These are phyloP conservation scores for Mycosarcoma mackinlayi DNA, from an alignment of 1,284 basidiomycete genomes.

Conservation along the genomic window DNA sequence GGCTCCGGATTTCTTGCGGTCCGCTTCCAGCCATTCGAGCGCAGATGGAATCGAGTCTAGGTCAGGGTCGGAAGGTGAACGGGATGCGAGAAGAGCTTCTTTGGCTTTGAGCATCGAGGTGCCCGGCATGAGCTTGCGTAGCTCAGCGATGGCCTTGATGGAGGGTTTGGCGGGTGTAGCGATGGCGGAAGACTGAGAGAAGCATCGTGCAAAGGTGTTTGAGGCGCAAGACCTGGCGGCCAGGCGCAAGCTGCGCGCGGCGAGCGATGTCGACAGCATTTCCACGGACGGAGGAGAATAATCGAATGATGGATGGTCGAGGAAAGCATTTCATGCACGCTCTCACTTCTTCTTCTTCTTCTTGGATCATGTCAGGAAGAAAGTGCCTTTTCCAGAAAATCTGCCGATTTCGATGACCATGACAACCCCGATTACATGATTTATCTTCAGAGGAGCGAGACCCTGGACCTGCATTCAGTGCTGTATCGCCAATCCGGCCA, in stretches of 20 bases:
- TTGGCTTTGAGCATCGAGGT: conserved; percentile 88
- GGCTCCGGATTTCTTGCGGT: conserved; percentile 78
- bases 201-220: conserved; percentile 3
- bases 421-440: too few relatives aligned
- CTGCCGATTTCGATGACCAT: too few relatives aligned
- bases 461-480: too few relatives aligned
- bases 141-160: conserved; percentile 83
- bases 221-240: neutral
- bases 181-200: conserved; percentile 11
- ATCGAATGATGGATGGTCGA: neutral
- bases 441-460: too few relatives aligned
- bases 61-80: conserved; percentile 31
- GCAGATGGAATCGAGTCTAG: conserved; percentile 81
- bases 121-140: conserved; percentile 78
- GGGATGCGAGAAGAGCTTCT: conserved; percentile 80
- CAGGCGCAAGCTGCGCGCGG: conserved; percentile 11
- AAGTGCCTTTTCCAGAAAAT: neutral
- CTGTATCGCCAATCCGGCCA: neutral
- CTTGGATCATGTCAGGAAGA: neutral
- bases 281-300: neutral
- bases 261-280: conserved; percentile 10
- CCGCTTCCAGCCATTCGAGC: conserved; percentile 81
- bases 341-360: too few relatives aligned
- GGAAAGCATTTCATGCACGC: neutral
- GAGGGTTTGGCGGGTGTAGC: conserved; percentile 65